Evolutionary conservation across 352 stramenopile genomes (phyloP), one percentile per base, ranked within the genome.

Genomic region (Globisporangium middletonii): DNA sequence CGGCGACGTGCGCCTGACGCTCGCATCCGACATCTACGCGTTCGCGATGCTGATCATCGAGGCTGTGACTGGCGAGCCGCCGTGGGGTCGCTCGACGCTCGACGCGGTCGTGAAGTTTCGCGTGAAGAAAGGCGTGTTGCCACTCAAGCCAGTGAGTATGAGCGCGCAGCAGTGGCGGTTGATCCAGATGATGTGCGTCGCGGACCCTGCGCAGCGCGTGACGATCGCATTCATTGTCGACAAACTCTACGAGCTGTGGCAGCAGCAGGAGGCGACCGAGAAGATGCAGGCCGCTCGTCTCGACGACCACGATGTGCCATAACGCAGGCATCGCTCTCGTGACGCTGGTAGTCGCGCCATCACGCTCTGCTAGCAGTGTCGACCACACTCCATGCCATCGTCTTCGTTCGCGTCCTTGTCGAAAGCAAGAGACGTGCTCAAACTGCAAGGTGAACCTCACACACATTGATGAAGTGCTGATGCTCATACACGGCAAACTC

Each of bases 1-100:
- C 19, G 26, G 47, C 16, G 45, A 38, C 13, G 30, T 35, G 30
- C 27, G 23, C 5, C 35, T 35, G 35, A 57, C 61, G 4, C 47
- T 60, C 15, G 56, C 52, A 13, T 60, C 65, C 1, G 65, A 72
- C 9, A n/a, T 72, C 11, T 72, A 68, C 45, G 59, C 57, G 8
- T 61, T 68, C 42, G 65, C 46, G 4, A 65, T 72, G 65, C 42
- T 52, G n/a, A 62, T 72, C 18, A 28, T 68, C 6, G 61, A 72
- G 46, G 48, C 58, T 0, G n/a, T 66, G 33, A 66, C 27, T 3
- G 50, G 47, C 8, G 19, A 52, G 19, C 35, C 55, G 11, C 65
- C 61, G 16, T 72, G 56, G 46, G 56, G 28, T 12, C 2, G 12
- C 11, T n/a, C 18, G 19, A 41, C 33, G 6, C 4, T 35, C 7